Evolutionary conservation across 441 rosid genomes (phyloP).

Genomic region (Gossypium trilobum): DNA sequence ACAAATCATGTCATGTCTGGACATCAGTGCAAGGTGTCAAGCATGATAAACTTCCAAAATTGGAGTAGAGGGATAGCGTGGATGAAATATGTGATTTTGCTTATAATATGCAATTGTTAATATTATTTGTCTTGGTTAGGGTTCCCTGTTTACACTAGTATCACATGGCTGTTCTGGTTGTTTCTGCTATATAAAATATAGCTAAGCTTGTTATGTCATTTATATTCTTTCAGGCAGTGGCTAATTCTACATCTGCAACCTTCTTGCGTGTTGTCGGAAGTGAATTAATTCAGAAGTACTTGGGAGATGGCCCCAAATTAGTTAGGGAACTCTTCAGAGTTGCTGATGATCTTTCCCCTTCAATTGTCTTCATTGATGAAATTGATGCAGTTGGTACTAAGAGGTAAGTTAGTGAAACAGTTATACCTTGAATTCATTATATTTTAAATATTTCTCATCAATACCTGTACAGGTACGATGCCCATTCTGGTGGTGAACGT

Average conservation of each 20-base stretch:
- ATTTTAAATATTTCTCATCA: neutral
- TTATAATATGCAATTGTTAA: neutral
- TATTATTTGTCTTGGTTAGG: neutral
- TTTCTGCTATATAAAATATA: neutral
- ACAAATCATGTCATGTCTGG: neutral
- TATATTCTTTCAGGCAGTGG: conserved; percentile 58
- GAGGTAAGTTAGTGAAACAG: neutral
- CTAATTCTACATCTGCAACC: conserved; percentile 88
- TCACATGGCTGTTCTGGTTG: neutral
- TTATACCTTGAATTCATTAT: neutral
- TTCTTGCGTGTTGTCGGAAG: conserved; percentile 94
- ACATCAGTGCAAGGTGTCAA: neutral
- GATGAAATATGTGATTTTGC: conserved; percentile 1
- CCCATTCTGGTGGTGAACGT: conserved; percentile 95
- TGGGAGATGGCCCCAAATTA: conserved; percentile 91
- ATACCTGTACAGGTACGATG: conserved; percentile 55
- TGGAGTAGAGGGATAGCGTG: neutral
- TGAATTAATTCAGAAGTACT: conserved; percentile 84
- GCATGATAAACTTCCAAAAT: neutral
- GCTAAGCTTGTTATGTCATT: neutral
- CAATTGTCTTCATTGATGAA: conserved; percentile 95
- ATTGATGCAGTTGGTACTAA: conserved; percentile 80
- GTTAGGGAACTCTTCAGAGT: conserved; percentile 92
- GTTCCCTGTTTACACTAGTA: neutral
- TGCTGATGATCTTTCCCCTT: conserved; percentile 90